phyloP scores from a whole-genome alignment of 164 flowering plant species.

The Stephania yunnanensis region DNA sequence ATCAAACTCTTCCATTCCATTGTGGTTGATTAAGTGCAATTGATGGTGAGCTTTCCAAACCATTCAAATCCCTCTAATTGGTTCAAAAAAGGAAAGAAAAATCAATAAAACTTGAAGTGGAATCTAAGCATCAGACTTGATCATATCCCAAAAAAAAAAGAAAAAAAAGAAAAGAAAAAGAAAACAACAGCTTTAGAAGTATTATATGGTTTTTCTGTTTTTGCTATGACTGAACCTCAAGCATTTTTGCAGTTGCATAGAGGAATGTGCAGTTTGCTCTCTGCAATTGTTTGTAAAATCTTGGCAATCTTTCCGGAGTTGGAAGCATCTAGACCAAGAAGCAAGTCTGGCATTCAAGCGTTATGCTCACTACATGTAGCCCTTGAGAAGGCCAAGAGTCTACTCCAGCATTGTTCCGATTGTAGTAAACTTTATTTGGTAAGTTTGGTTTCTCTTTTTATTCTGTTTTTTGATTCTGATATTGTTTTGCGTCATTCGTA shows the following conservation, averaged over 20 bases:
- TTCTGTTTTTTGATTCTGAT: no score
- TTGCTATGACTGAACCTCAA: background rate
- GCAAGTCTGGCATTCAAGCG: conserved; percentile 95
- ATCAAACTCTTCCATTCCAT: no score
- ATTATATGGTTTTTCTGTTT: background rate
- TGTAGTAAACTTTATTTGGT: conserved; percentile 97
- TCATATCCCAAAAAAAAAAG: no score
- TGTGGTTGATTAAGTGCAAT: no score
- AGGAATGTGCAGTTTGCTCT: conserved; percentile 73
- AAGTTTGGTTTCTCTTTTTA: conserved; percentile 4
- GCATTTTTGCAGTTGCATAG: conserved; percentile 72
- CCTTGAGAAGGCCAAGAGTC: conserved; percentile 83
- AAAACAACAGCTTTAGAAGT: background rate
- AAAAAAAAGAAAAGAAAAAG: background rate
- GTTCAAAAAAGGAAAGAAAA: background rate
- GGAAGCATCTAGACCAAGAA: conserved; percentile 91
- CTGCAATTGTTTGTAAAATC: conserved; percentile 65
- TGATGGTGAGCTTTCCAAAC: no score
- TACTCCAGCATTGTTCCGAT: conserved; percentile 87
- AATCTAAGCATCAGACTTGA: background rate
- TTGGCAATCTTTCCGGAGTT: conserved; percentile 72
- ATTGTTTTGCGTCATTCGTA: no score
- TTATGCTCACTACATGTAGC: conserved; percentile 89
- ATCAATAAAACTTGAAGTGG: background rate
- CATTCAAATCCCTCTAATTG: no score